Conservation (phyloP, 176 grass and related monocot genomes). For the Dactylis glomerata region DNA sequence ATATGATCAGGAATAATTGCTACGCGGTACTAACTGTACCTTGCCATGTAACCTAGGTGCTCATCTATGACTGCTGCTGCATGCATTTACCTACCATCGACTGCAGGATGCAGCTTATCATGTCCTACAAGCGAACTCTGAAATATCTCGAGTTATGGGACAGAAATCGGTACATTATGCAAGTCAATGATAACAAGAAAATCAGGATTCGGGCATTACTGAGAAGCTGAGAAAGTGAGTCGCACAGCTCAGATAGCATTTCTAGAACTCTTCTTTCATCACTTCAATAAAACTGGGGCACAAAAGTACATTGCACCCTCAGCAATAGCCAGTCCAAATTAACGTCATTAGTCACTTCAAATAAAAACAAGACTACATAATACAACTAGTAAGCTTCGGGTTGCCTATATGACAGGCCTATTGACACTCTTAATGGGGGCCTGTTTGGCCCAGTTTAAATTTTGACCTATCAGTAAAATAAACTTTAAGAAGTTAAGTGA, state of each 20-base stretch:
- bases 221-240: not conserved
- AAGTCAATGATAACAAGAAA: not conserved
- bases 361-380: not conserved
- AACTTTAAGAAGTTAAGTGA: not conserved
- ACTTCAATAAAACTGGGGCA: not conserved
- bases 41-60: not conserved
- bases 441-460: not conserved
- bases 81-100: not conserved
- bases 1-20: not conserved
- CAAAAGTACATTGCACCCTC: not conserved
- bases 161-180: not conserved
- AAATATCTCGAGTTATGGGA: slow-evolving; percentile 17
- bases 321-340: not conserved
- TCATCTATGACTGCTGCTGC: not conserved
- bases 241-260: not conserved
- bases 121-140: not conserved
- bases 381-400: not conserved
- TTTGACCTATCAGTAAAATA: not conserved
- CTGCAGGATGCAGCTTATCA: not conserved
- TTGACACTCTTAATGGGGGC: not conserved
- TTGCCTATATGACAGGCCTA: not conserved
- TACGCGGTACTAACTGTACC: not conserved
- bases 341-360: not conserved
- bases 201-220: not conserved
- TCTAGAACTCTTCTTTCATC: not conserved